Conservation (phyloP, 2,329 filamentous ascomycete genomes). For the Polytolypa hystricis region DNA sequence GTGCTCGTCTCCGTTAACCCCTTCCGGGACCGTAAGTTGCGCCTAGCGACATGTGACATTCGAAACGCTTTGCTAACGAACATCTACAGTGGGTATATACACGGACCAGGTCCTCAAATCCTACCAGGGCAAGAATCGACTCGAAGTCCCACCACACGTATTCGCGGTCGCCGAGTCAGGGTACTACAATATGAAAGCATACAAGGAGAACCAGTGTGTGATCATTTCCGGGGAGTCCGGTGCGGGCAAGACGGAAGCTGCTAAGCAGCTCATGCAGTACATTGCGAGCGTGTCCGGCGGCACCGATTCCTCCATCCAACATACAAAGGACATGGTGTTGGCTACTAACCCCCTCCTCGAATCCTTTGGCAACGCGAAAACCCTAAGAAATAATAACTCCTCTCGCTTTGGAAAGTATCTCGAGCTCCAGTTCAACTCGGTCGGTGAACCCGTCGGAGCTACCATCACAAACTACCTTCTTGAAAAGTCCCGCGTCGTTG, state of each 20-base stretch:
- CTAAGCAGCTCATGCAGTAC: constrained; percentile 99
- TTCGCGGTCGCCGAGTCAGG: constrained; percentile 92
- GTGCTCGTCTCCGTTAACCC: constrained; percentile 98
- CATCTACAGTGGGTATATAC: constrained; percentile 70
- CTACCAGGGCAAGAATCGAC: constrained; percentile 92
- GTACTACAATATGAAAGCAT: constrained; percentile 99
- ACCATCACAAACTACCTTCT: constrained; percentile 97
- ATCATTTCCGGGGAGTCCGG: constrained; percentile 98
- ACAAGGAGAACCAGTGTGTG: constrained; percentile 97
- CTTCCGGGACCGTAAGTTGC: constrained; percentile 65
- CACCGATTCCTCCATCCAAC: constrained; percentile 72
- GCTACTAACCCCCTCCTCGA: constrained; percentile 95
- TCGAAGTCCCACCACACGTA: constrained; percentile 88
- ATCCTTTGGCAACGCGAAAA: constrained; percentile 98
- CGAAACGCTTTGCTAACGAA: constrained; percentile 23
- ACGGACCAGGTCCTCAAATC: constrained; percentile 86
- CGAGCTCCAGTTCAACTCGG: constrained; percentile 86
- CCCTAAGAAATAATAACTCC: constrained; percentile 95
- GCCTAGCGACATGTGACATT: background rate
- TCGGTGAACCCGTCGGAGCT: constrained; percentile 86
- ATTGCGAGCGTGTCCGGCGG: constrained; percentile 94
- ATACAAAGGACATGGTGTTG: constrained; percentile 98
- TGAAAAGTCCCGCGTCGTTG: constrained; percentile 89
- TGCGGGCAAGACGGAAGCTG: constrained; percentile 95
- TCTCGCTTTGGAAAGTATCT: constrained; percentile 97